Percentiles rank a stretch among this genome's conserved stretches.
Evolutionary conservation across 306 rosid genomes (phyloP).

Genomic region (Citrullus colocynthis): DNA sequence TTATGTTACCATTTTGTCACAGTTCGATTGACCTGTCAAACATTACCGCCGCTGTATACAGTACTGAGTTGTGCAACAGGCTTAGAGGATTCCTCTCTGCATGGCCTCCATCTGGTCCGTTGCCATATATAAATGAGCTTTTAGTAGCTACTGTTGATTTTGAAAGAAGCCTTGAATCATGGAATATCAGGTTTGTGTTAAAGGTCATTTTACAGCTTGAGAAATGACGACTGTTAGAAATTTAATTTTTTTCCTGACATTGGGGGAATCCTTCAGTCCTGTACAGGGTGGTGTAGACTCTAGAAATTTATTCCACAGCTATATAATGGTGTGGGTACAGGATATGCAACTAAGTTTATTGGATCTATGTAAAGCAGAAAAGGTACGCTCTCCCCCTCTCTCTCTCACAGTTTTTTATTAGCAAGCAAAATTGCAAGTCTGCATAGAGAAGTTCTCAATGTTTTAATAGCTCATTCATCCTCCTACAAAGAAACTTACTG

Average conservation of each 20-base stretch:
- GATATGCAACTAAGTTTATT: slow-evolving; percentile 79
- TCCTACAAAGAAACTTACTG: not conserved
- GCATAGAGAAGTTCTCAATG: not conserved
- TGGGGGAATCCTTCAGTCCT: slow-evolving; percentile 26
- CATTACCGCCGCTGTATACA: slow-evolving; percentile 84
- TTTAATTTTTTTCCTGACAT: slow-evolving; percentile 18
- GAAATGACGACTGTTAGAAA: not conserved
- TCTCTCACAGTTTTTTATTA: not conserved
- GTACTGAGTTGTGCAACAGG: slow-evolving; percentile 69
- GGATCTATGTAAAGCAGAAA: slow-evolving; percentile 87
- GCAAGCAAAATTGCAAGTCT: not conserved
- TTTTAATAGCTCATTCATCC: not conserved
- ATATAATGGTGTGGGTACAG: slow-evolving; percentile 88
- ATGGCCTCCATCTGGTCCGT: slow-evolving; percentile 91
- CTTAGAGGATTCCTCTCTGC: slow-evolving; percentile 71
- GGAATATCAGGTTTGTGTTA: slow-evolving; percentile 68
- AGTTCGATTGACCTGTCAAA: slow-evolving; percentile 83
- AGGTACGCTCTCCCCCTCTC: slow-evolving; percentile 28
- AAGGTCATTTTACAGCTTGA: not conserved
- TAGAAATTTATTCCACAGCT: slow-evolving; percentile 69
- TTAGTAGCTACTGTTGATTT: slow-evolving; percentile 72
- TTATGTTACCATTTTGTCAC: slow-evolving; percentile 25
- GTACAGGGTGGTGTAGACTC: slow-evolving; percentile 78
- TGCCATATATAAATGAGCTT: slow-evolving; percentile 70
- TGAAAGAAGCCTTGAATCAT: slow-evolving; percentile 79